Base-by-base conservation (phyloP, 371 early-diverging fungal genomes). In the Haplosporangium sp. region DNA sequence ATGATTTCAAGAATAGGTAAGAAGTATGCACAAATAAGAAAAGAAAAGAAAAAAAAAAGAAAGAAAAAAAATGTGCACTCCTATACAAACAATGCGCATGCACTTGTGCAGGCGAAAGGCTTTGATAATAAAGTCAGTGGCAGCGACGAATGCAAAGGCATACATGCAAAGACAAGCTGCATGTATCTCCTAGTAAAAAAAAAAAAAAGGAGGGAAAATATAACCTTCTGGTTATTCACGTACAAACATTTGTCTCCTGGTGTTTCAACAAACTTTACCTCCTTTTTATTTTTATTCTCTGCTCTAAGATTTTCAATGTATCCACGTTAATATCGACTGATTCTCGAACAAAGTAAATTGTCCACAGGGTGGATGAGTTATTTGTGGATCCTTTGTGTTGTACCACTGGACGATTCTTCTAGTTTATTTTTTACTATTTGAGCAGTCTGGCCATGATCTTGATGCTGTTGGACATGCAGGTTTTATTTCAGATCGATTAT, bases 181-280 rank as follows among this genome's bases (percentile, higher is more conserved):
- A 44, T 44, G 13, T 57, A 4, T 13, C 38, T 38, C 57, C 57
- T 57, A 20, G 19, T 5, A 1, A 4, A 3, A 38, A 8, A 39
- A 38, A 6, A 19, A 42, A 37, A n/a, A 13, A 58, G 17, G 40
- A 17, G 11, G n/a, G 59, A 20, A 17, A 37, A 35, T 4, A 57
- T 7, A 8, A 42, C 42, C 42, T 42, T 42, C 5, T 9, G 48
- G 48, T 48, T 15, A n/a, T 38, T 19, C 37, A 59, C 19, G 40
- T 13, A 37, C 59, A 56, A 56, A 56, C 37, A 37, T 34, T 2
- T 64, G 19, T 65, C 68, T 68, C 68, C 68, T 68, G 60, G 19
- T 34, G 69, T 69, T 69, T 69, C 69, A 69, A 68, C 62, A 44
- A 6, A 42, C 34, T 45, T 19, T 3, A 50, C 39, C 69, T 69